Evolutionary conservation across 2,329 filamentous ascomycete genomes (phyloP), one percentile per base, ranked within the genome.

Genomic region (Cyphellophora attinorum): DNA sequence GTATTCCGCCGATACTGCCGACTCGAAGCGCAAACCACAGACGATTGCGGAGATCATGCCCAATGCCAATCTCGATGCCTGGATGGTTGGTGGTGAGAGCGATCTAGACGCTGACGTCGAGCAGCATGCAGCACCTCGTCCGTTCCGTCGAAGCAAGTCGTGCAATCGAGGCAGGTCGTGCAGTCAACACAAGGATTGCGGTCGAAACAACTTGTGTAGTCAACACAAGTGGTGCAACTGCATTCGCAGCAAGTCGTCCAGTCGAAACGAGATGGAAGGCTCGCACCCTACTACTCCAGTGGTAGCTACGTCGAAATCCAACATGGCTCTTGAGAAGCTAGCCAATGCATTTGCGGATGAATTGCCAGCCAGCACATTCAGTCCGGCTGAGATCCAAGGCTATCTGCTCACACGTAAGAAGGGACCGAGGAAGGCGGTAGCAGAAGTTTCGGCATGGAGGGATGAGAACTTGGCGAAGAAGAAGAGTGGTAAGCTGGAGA

Each of bases 361-460:
- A 34, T 65, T 81, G n/a, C 71, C 72, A 0, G 56, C 63, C n/a
- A 58, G 55, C 2, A 53, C 57, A 27, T 68, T 78, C 41, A 70
- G 65, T 16, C 74, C 76, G 0, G 77, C 77, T 0, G 71, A 79
- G 53, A 70, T 81, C 27, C 76, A 80, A 51, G 76, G 75, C 0
- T 81, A 77, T 52, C 49, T 81, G 38, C 58, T 80, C 29, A 76
- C 74, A 55, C 58, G 73, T 28, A 80, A 79, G 58, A 72, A 70
- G 57, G 62, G 66, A 21, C 75, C 76, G 5, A 57, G 60, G 8
- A 61, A 63, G 46, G 76, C 77, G 2, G 50, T 77, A 19, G 56
- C 58, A 12, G 72, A 77, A 48, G 67, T 67, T 12, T 8, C 16
- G 33, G n/a, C n/a, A 6, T 35, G 23, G 33, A 35, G 19, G 11